Conservation (phyloP, 345 rosid species). For the Murraya koenigii region DNA sequence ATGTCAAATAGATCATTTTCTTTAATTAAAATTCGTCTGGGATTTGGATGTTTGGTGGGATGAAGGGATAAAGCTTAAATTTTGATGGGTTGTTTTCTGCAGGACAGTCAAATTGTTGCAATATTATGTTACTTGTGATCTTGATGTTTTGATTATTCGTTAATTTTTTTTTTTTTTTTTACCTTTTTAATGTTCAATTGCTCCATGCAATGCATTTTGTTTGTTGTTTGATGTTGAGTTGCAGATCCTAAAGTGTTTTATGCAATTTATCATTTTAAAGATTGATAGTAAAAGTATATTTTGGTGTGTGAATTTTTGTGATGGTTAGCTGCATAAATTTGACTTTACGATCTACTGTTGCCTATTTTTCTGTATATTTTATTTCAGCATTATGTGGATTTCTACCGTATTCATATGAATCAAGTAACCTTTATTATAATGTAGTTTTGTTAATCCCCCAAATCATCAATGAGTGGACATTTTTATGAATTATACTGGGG, state of each 20-base stretch:
- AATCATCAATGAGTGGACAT: neutral
- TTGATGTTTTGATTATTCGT: constrained; percentile 7
- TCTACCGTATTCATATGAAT: neutral
- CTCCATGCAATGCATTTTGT: neutral
- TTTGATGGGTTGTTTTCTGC: constrained; percentile 10
- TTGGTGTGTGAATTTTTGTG: constrained; percentile 23
- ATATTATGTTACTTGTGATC: neutral
- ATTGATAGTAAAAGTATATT: neutral
- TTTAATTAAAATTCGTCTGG: neutral
- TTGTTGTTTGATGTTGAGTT: constrained; percentile 12
- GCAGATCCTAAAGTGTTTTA: constrained; percentile 10
- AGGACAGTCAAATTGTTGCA: neutral
- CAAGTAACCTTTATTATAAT: constrained; percentile 15
- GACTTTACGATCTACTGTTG: neutral
- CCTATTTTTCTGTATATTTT: constrained; percentile 13
- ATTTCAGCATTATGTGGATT: constrained; percentile 9
- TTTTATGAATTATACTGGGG: constrained; percentile 1
- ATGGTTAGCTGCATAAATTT: constrained; percentile 22
- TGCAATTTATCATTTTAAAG: neutral
- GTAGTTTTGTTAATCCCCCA: constrained; percentile 5
- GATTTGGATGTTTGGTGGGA: constrained; percentile 8
- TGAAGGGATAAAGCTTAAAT: constrained; percentile 18
- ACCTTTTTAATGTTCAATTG: neutral
- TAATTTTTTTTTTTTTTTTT: too few species aligned
- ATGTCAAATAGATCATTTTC: neutral